Conservation (phyloP, 257 asterid species). For the Eustoma russellianum region DNA sequence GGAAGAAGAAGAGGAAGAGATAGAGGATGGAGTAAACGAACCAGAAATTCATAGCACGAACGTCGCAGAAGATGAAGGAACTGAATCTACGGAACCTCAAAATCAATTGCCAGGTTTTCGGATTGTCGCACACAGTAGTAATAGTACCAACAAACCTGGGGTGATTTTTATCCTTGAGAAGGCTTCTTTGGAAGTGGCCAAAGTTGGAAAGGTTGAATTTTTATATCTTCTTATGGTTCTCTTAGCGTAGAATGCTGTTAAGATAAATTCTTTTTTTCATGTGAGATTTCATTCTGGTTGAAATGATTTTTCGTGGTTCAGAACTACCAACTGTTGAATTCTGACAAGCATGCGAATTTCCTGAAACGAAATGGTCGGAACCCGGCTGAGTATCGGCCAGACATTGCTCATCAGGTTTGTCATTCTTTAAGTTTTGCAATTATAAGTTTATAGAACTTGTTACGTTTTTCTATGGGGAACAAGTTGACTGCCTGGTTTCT, state of each 20-base stretch:
- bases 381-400: conserved; percentile 80
- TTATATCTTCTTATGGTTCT: neutral
- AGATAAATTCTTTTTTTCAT: too few species aligned
- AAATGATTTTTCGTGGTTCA: conserved; percentile 15
- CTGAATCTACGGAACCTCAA: conserved; percentile 24
- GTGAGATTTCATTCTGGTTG: neutral
- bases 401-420: conserved; percentile 80
- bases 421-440: neutral
- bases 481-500: too few species aligned
- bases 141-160: conserved; percentile 31
- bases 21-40: conserved; percentile 2
- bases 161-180: conserved; percentile 73
- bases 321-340: conserved; percentile 75
- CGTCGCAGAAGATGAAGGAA: conserved; percentile 29
- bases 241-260: neutral
- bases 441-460: too few species aligned
- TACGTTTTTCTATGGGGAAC: too few species aligned
- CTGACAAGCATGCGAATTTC: conserved; percentile 68
- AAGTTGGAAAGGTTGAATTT: conserved; percentile 77
- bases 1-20: conserved; percentile 12
- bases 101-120: conserved; percentile 66
- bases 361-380: conserved; percentile 42
- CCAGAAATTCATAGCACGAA: conserved; percentile 12
- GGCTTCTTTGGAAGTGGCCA: conserved; percentile 81
- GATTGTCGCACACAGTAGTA: conserved; percentile 25